Evolutionary conservation across 1,284 basidiomycete species (phyloP), one percentile per base, ranked within the genome.

Genomic region (Sutorius eximius): DNA sequence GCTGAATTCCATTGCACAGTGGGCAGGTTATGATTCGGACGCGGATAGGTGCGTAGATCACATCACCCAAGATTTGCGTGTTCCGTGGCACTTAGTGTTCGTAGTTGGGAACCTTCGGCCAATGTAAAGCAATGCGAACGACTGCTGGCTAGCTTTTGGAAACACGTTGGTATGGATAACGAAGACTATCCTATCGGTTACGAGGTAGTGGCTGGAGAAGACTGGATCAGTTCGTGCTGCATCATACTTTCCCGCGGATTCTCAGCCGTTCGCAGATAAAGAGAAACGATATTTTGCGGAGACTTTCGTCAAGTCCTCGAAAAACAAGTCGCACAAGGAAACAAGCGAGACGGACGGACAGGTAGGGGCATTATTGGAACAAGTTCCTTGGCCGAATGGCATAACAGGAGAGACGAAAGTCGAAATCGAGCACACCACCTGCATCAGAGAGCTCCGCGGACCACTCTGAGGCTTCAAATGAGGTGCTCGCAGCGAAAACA

Each of bases 81-180:
- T 24, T 49, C 27, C 13, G 34, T 49, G 43, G 24, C 20, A 33
- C 41, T 59, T 27, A n/a, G 33, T 20, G 29, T 32, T 45, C 49
- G 32, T 55, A 89, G 86, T 57, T 88, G 86, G 86, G 87, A 88
- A 53, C 87, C 86, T 7, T 67, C 75, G 48, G 69, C 68, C 15
- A 86, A 88, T 60, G 73, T 87, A 5, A 60, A 66, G 43, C 71
- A 75, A 16, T 88, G 86, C 61, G 65, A 76, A 5, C 75, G 81
- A 22, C 73, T 89, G 4, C 67, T 87, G 30, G 56, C 65, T 22
- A 81, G 81, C 55, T 89, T 89, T 64, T 89, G 87, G 86, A 64
- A 69, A 5, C 73, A 85, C 52, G 61, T 88, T n/a, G 85, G 85
- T 0, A 64, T 67, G 27, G 83, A 87, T 58, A 60, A 84, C 51